Evolutionary conservation across 2,329 filamentous ascomycete species (phyloP).

Genomic region (Dothistroma pini): DNA sequence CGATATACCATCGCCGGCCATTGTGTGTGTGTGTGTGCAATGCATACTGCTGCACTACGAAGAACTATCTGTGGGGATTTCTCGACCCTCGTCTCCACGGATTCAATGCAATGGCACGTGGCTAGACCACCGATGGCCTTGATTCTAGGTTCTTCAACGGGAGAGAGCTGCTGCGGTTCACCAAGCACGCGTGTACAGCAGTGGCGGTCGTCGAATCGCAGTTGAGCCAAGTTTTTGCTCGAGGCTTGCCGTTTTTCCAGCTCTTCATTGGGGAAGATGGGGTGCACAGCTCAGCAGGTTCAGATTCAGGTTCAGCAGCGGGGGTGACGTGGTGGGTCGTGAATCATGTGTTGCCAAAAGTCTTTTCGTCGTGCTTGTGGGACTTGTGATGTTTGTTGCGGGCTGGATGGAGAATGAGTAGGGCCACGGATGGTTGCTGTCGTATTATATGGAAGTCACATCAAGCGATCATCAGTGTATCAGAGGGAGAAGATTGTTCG

Average conservation of each 20-base stretch:
- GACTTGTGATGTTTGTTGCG: not conserved
- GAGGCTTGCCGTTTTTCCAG: not conserved
- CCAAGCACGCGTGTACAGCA: not conserved
- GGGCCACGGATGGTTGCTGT: not conserved
- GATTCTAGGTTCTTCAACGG: not conserved
- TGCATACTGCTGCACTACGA: too few relatives aligned
- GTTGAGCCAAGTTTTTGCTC: not conserved
- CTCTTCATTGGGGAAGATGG: not conserved
- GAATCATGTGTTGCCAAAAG: not conserved
- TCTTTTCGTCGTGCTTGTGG: not conserved
- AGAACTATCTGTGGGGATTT: too few relatives aligned
- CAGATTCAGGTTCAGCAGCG: not conserved
- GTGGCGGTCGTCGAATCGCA: not conserved
- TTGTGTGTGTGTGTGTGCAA: too few relatives aligned
- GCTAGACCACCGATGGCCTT: not conserved
- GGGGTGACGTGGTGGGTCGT: not conserved
- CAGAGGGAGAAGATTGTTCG: not conserved
- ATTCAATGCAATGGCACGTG: not conserved
- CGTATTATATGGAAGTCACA: not conserved
- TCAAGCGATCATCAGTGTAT: not conserved
- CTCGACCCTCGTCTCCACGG: not conserved
- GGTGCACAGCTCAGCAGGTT: not conserved
- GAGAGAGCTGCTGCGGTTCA: not conserved
- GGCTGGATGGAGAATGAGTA: not conserved
- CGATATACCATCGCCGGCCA: too few relatives aligned